Base-by-base conservation (phyloP, 2,329 filamentous ascomycete genomes). In the Emmonsiellopsis sp. region DNA sequence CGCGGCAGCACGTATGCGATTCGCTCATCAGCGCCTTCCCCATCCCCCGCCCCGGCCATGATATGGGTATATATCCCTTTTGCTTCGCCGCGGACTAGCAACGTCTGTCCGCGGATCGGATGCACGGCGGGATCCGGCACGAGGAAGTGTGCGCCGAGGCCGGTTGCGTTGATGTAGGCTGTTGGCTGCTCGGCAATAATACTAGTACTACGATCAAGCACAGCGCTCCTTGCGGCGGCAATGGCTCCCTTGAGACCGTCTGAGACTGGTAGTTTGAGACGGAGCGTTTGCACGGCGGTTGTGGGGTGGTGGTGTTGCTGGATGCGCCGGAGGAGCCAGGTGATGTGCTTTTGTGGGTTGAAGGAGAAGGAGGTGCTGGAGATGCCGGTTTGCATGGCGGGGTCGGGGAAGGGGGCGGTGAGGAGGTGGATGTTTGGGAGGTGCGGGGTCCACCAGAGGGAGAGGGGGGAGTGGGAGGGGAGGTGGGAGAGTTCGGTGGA, bases 31-130 rank as follows among this genome's bases (percentile, higher is more conserved):
- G 62, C n/a, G n/a, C n/a, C n/a, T n/a, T n/a, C 65, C 7, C 3
- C 8, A 1, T 45, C n/a, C 1, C 10, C 16, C 10, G 37, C 40
- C 5, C 26, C 37, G n/a, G 45, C 41, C 31, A 54, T 42, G 3
- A 62, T 53, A 26, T 57, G 58, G 2, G 59, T 61, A 20, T 64
- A 58, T n/a, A 63, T 65, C 26, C 56, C 55, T 5, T 58, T 51
- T 6, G 73, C 70, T 57, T 72, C 67, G 10, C 74, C 72, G 50
- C 66, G 68, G 1, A 76, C 73, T 1, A 76, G 60, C 1, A 77
- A 64, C 0, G 74, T 77, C 55, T 77, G 74, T 5, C 75, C 75
- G 10, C 71, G 62, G 41, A 76, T 68, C 0, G 75, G 74, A 54
- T 67, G 70, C 50, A 77, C 60, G 1, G 52, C 57, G 0, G 58